Base-by-base conservation (phyloP, 306 rosid genomes). In the Lathyrus aphaca region DNA sequence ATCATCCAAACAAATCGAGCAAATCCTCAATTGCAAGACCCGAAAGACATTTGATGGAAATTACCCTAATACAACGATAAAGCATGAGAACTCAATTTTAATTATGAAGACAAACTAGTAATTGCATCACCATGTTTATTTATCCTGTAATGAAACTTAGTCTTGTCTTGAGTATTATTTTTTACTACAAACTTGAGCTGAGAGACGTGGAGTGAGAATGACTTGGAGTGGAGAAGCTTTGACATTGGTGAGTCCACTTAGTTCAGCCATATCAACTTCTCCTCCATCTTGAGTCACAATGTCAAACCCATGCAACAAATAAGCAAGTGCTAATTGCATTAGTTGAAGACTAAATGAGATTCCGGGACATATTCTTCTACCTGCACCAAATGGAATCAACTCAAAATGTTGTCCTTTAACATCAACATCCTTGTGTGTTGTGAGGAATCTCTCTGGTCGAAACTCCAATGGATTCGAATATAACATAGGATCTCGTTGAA, bases 331-430 rank as follows among this genome's bases (percentile, higher is more conserved):
- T 2, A 77, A 4, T 8, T 43, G 72, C 62, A 77, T 53, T 3
- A 55, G 8, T 70, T 77, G 67, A 64, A 63, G 61, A 12, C 29
- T 21, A 0, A 71, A 71, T 1, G 72, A 54, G 1, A 77, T 0
- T 32, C 77, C 77, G 2, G 77, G 56, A 65, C 81, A 77, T 76
- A 71, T 71, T 35, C 81, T 71, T 71, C 81, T 71, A 4, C 81
- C 81, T 0, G 81, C 54, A 8, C 81, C 63, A 30, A 77, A 77
- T 3, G 77, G 77, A 64, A 77, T 54, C 17, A 71, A 57, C 0
- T 71, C 73, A 56, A 77, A 77, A 46, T 77, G 73, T 13, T 64
- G 77, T 0, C 81, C 81, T 3, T 39, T 66, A 0, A 64, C 0
- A 4, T 77, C 77, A 0, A 71, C 9, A 18, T 48, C 42, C 16